Base-by-base conservation (phyloP, 345 rosid genomes). In the Ricinus communis region DNA sequence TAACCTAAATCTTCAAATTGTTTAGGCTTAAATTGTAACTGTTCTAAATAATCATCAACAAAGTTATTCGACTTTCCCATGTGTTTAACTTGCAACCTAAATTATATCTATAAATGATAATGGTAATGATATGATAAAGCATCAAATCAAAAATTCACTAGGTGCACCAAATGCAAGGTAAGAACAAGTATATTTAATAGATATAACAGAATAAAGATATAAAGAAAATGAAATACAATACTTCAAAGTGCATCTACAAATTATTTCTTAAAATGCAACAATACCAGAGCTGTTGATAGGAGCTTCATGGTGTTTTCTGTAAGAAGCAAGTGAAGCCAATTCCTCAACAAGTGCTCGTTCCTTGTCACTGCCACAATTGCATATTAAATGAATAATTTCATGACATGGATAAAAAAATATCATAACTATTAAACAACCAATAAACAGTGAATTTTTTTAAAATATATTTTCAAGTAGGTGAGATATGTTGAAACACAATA, bases 281-380 rank as follows among this genome's bases (percentile, higher is more conserved):
- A 33, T 85, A 85, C 91, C 88, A 60, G 71, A 43, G 66, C 27
- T 36, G 41, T 71, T 53, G 31, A 65, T 64, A 40, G 81, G 53
- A 73, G 55, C 63, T 22, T 79, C 74, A 62, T 68, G 76, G 62
- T 50, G 76, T 76, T 81, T 78, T 70, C 79, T 74, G 60, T 77
- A 78, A 62, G 81, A 76, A 76, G 70, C 80, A 38, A 90, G 81
- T 22, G 87, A 84, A 43, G 88, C 87, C 78, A 91, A 80, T 58
- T 87, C 90, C 86, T 87, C 76, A 66, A 91, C 77, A 76, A 93
- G 90, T 65, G 66, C 65, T 4, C 82, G 90, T 73, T 93, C 97
- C 68, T 71, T 77, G 27, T 85, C 83, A 53, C 98, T 91, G 87
- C 52, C 72, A 79, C 19, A 49, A 66, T 68, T 74, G 60, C 33